Percentiles rank a stretch among this genome's conserved stretches.
Conservation (phyloP, 2,329 filamentous ascomycete species). For the Colletotrichum sansevieriae region DNA sequence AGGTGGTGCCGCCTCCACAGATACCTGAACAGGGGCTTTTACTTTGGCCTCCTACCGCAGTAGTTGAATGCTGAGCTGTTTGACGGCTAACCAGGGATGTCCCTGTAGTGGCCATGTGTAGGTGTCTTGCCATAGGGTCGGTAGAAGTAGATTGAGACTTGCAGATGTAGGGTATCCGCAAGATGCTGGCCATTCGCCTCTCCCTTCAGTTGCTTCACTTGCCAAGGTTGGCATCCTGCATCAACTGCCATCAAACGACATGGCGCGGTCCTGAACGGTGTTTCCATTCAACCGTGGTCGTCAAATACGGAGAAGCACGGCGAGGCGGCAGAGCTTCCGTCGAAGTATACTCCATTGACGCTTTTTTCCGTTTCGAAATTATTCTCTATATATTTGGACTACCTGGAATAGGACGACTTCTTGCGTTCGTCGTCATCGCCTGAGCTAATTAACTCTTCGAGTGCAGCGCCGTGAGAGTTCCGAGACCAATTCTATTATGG, state of each 20-base stretch:
- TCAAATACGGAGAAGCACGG: not conserved
- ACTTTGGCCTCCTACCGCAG: too few species aligned
- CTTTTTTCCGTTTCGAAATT: not conserved
- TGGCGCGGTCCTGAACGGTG: not conserved
- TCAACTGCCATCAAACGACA: not conserved
- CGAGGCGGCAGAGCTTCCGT: not conserved
- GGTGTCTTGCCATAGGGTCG: conserved; percentile 48
- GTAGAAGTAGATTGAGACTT: conserved; percentile 51
- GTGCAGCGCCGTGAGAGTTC: not conserved
- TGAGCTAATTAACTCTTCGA: not conserved
- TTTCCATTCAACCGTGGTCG: not conserved
- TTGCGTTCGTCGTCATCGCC: not conserved
- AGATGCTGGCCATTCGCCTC: conserved; percentile 1
- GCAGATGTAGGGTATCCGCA: conserved; percentile 33
- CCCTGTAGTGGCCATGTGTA: conserved; percentile 51
- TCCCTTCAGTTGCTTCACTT: not conserved
- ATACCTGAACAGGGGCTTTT: too few species aligned
- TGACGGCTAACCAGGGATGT: conserved; percentile 37
- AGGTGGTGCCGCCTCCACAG: too few species aligned
- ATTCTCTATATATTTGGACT: too few species aligned
- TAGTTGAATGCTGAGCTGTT: conserved; percentile 40
- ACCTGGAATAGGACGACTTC: too few species aligned
- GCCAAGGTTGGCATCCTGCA: not conserved
- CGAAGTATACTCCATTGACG: not conserved
- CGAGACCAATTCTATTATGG: not conserved